Percentiles rank a stretch among this genome's conserved stretches.
These are phyloP conservation scores for Leccinum arenicola DNA, from an alignment of 768 basidiomycete species.

Conservation along the genomic window DNA sequence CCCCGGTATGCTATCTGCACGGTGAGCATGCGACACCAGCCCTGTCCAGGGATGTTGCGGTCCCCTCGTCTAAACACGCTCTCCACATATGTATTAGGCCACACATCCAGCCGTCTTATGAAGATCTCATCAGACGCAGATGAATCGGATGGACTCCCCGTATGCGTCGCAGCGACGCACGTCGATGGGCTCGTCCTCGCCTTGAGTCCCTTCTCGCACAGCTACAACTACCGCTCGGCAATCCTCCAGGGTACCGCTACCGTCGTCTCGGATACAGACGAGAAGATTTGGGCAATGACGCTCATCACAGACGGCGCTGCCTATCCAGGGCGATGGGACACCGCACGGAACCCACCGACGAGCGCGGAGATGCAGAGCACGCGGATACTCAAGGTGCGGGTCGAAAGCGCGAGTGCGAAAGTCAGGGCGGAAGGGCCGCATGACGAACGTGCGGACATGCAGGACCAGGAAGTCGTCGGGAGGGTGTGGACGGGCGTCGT, in stretches of 20 bases:
- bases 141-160: conserved; percentile 9
- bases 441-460: conserved; percentile 17
- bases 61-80: too few species aligned
- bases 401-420: conserved; percentile 24
- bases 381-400: conserved; percentile 21
- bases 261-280: conserved; percentile 14
- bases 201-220: conserved; percentile 24
- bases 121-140: conserved; percentile 12
- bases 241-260: conserved; percentile 21
- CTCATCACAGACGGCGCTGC: conserved; percentile 21
- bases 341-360: conserved; percentile 19
- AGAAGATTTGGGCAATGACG: conserved; percentile 25
- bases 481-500: conserved; percentile 26
- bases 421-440: conserved; percentile 23
- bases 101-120: conserved; percentile 27
- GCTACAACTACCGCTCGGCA: conserved; percentile 27
- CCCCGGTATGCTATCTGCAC: conserved; percentile 21
- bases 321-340: conserved; percentile 23
- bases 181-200: conserved; percentile 25
- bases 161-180: conserved; percentile 26
- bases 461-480: conserved; percentile 13
- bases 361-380: conserved; percentile 24
- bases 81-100: conserved; percentile 6
- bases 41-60: too few species aligned
- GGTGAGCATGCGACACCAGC: conserved; percentile 9